phyloP scores from a whole-genome alignment of 805 yeast genomes.

The Priceomyces carsonii region DNA sequence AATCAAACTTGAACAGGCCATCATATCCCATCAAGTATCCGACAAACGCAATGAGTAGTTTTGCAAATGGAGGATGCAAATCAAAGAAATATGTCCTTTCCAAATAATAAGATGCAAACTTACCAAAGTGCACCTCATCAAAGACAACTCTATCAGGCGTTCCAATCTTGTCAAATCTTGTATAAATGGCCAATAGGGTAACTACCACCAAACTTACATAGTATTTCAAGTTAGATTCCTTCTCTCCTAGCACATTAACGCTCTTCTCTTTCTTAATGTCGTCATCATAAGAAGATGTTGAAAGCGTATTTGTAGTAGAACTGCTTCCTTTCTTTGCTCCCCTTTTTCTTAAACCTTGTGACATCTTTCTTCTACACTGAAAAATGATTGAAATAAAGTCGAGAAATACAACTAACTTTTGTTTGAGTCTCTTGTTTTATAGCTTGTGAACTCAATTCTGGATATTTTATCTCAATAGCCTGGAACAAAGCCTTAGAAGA shows the following conservation, averaged over 20 bases:
- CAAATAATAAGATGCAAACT: slow-evolving; percentile 80
- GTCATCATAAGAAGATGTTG: slow-evolving; percentile 4
- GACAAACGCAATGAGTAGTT: slow-evolving; percentile 82
- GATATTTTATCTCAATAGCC: too few relatives aligned
- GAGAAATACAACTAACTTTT: not conserved
- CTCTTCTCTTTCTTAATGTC: slow-evolving; percentile 4
- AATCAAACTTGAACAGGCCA: slow-evolving; percentile 90
- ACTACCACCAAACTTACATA: slow-evolving; percentile 36
- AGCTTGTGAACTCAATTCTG: not conserved
- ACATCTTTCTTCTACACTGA: slow-evolving; percentile 16
- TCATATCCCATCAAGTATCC: slow-evolving; percentile 89
- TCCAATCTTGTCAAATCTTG: slow-evolving; percentile 63
- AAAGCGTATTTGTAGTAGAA: too few relatives aligned
- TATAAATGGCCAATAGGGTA: slow-evolving; percentile 44
- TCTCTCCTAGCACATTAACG: too few relatives aligned
- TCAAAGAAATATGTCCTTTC: slow-evolving; percentile 93
- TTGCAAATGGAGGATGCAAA: slow-evolving; percentile 97
- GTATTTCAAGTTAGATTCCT: slow-evolving; percentile 32
- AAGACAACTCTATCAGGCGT: slow-evolving; percentile 76
- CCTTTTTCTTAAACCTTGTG: slow-evolving; percentile 28
- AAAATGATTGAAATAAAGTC: not conserved
- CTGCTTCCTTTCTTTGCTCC: slow-evolving; percentile 21
- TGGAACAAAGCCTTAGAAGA: too few relatives aligned
- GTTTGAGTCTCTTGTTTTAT: not conserved
- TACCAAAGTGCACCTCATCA: slow-evolving; percentile 87